A percentile compares a stretch with the other conserved stretches of the same genome.
phyloP scores from a whole-genome alignment of 352 stramenopile genomes.

The Phytophthora pluvialis region DNA sequence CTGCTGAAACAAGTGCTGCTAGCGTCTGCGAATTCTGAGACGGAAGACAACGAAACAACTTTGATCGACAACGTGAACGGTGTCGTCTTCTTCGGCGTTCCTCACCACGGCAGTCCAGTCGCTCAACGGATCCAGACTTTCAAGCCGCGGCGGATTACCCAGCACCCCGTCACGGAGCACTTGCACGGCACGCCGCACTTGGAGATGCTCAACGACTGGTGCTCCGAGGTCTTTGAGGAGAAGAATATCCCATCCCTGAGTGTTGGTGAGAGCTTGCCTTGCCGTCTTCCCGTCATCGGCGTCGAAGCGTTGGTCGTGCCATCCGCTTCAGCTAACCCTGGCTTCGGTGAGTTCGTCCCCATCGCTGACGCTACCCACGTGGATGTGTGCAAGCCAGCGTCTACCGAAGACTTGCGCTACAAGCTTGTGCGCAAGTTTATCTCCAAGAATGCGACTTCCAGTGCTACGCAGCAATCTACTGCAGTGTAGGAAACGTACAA shows the following conservation, averaged over 20 bases:
- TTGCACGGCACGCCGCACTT: conserved; percentile 79
- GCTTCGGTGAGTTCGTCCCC: conserved; percentile 72
- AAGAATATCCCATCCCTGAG: conserved; percentile 67
- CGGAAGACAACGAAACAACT: conserved; percentile 5
- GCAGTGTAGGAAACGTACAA: conserved; percentile 7
- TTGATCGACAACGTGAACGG: conserved; percentile 74
- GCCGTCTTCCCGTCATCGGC: conserved; percentile 66
- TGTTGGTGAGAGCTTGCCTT: conserved; percentile 70
- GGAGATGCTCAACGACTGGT: conserved; percentile 85
- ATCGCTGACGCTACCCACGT: conserved; percentile 72
- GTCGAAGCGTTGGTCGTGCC: conserved; percentile 81
- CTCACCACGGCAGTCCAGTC: conserved; percentile 81
- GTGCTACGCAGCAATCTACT: conserved; percentile 7
- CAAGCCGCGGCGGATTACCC: conserved; percentile 50
- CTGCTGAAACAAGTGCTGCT: conserved; percentile 85
- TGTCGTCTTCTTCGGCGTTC: conserved; percentile 82
- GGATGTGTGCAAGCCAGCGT: conserved; percentile 79
- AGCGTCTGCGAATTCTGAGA: conserved; percentile 38
- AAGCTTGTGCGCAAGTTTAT: conserved; percentile 72
- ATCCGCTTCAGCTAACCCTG: conserved; percentile 66
- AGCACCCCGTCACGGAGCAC: conserved; percentile 78
- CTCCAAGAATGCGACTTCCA: conserved; percentile 27
- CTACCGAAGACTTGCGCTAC: conserved; percentile 65
- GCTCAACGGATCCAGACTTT: conserved; percentile 71
- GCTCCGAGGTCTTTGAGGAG: conserved; percentile 53